phyloP scores from a whole-genome alignment of 257 asterid species.

The Nicotiana noctiflora region DNA sequence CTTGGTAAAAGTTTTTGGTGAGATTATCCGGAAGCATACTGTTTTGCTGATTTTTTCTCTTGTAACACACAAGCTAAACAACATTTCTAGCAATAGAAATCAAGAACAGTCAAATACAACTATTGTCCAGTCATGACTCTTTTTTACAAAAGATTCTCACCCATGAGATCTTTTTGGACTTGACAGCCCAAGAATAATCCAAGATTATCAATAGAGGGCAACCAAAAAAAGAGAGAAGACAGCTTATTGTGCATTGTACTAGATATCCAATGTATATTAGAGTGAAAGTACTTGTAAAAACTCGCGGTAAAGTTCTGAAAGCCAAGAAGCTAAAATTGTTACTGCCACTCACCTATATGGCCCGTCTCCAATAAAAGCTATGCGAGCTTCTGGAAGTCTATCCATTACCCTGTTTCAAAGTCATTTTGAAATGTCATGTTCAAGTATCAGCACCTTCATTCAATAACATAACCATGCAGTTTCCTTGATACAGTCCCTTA shows the following conservation, averaged over 20 bases:
- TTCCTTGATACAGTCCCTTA: neutral
- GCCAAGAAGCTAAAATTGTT: neutral
- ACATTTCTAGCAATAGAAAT: neutral
- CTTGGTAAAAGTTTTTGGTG: neutral
- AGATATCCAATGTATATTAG: neutral
- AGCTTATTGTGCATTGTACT: neutral
- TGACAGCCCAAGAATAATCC: neutral
- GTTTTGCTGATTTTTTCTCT: neutral
- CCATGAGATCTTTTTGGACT: neutral
- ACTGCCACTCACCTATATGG: conserved; percentile 67
- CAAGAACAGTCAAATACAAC: neutral
- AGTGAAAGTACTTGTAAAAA: neutral
- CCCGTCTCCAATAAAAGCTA: conserved; percentile 90
- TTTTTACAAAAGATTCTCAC: neutral
- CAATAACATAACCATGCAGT: neutral
- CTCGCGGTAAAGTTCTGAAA: neutral
- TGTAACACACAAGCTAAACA: neutral
- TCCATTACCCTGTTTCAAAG: conserved; percentile 80
- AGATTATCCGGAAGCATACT: neutral
- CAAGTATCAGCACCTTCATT: neutral
- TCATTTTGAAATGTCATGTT: conserved; percentile 10
- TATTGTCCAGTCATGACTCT: neutral
- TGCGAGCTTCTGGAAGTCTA: conserved; percentile 75
- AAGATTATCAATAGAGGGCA: neutral
- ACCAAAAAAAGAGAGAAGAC: neutral